A percentile compares a stretch with the other conserved stretches of the same genome.
These are phyloP conservation scores for Centaurea solstitialis DNA, from an alignment of 129 eudicot species.

Conservation along the genomic window DNA sequence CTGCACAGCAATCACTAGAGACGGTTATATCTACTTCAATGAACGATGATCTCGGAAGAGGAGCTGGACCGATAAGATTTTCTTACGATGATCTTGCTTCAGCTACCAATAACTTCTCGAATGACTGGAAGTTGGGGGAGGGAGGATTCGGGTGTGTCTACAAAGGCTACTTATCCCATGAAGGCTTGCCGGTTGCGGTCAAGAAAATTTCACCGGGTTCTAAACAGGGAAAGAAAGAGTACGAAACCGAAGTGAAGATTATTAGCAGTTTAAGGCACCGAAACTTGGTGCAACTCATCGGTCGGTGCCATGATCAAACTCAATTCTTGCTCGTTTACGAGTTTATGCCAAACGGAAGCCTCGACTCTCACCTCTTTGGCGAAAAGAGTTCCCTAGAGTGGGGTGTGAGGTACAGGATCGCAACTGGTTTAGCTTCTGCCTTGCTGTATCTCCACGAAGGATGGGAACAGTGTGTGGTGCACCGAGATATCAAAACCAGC, in stretches of 20 bases:
- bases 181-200: conserved; percentile 46
- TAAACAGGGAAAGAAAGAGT: conserved; percentile 63
- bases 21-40: too few relatives aligned
- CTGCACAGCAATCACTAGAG: neutral
- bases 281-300: conserved; percentile 60
- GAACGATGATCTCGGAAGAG: too few relatives aligned
- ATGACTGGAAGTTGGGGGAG: too few relatives aligned
- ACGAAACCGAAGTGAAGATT: conserved; percentile 54
- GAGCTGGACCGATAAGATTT: too few relatives aligned
- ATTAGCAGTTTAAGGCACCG: conserved; percentile 59
- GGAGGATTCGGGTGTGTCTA: conserved; percentile 70
- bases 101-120: too few relatives aligned
- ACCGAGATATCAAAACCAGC: conserved; percentile 54
- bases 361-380: conserved; percentile 51
- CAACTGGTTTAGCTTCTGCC: conserved; percentile 31
- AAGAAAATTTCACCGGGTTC: conserved; percentile 63
- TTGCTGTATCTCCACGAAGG: conserved; percentile 61
- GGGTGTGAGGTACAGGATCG: conserved; percentile 43
- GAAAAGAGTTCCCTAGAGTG: conserved; percentile 35
- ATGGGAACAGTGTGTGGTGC: conserved; percentile 69
- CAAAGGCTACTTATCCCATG: conserved; percentile 41
- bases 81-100: too few relatives aligned
- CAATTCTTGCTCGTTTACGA: conserved; percentile 47
- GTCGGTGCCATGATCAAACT: conserved; percentile 65
- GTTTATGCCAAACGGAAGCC: conserved; percentile 59